These are phyloP conservation scores for Microdochium paspali DNA, from an alignment of 2,329 filamentous ascomycete genomes.

Conservation along the genomic window DNA sequence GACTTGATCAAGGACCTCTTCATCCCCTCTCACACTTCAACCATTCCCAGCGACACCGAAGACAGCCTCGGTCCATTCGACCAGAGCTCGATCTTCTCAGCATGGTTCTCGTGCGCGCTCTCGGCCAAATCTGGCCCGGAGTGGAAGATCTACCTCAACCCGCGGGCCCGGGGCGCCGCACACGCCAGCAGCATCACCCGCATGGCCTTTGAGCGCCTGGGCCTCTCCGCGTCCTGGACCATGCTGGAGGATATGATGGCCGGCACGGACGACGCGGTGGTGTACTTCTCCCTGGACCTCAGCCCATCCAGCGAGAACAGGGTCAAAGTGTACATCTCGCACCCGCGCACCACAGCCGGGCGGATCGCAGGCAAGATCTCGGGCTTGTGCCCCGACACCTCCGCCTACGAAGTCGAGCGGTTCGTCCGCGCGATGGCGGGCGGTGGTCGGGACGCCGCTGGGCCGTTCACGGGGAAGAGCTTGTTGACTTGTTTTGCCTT, in stretches of 20 bases:
- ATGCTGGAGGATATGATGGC: background rate
- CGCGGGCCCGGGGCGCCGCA: constrained; percentile 1
- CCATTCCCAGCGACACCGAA: no score
- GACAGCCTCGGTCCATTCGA: background rate
- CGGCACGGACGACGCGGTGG: constrained; percentile 3
- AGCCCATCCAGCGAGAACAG: constrained; percentile 3
- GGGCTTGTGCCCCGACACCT: constrained; percentile 4
- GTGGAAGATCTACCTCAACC: constrained; percentile 10
- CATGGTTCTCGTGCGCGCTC: constrained; percentile 7
- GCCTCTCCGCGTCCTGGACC: constrained; percentile 1
- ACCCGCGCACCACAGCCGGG: constrained; percentile 3
- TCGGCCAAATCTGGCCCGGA: constrained; percentile 3
- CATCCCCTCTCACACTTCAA: constrained; percentile 2
- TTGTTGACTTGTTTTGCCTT: constrained; percentile 9
- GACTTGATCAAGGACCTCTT: constrained; percentile 7
- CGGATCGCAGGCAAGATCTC: constrained; percentile 5
- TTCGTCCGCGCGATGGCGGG: constrained; percentile 7
- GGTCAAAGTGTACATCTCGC: constrained; percentile 8
- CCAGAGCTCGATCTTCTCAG: constrained; percentile 3
- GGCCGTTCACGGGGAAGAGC: constrained; percentile 5
- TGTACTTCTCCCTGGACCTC: constrained; percentile 9
- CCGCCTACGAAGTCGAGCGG: constrained; percentile 8
- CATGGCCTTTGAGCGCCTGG: constrained; percentile 6
- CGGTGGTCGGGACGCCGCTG: constrained; percentile 1
- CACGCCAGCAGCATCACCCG: constrained; percentile 3